phyloP scores from a whole-genome alignment of 75 land plant genomes.

The Gnetum montanum region DNA sequence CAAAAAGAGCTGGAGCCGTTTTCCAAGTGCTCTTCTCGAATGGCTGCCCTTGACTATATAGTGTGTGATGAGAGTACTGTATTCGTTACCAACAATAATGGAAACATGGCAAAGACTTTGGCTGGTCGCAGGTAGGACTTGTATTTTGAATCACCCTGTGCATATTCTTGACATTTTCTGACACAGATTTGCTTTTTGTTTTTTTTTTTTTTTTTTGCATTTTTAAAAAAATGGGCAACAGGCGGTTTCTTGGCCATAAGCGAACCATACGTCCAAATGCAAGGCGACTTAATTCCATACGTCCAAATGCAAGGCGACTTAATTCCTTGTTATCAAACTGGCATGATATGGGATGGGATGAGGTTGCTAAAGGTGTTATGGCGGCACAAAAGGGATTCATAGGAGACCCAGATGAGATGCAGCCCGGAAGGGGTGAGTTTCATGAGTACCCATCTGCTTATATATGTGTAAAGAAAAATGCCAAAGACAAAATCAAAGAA shows the following conservation, averaged over 20 bases:
- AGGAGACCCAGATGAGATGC: constrained; percentile 95
- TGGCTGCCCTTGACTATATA: constrained; percentile 97
- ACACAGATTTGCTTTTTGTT: background rate
- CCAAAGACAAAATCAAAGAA: constrained; percentile 2
- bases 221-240: constrained; percentile 21
- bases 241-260: constrained; percentile 89
- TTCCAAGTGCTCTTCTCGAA: constrained; percentile 71
- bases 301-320: constrained; percentile 84
- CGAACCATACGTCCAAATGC: constrained; percentile 90
- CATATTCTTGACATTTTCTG: no score
- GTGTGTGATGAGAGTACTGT: constrained; percentile 95
- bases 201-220: no score
- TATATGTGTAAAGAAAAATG: constrained; percentile 32
- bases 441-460: constrained; percentile 72
- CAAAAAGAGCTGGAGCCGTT: constrained; percentile 59
- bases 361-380: constrained; percentile 59
- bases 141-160: background rate
- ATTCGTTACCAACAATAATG: constrained; percentile 95
- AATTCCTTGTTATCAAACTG: constrained; percentile 48
- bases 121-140: constrained; percentile 81
- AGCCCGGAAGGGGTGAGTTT: constrained; percentile 77
- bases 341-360: constrained; percentile 59
- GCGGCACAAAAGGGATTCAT: constrained; percentile 73
- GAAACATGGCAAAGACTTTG: constrained; percentile 96
- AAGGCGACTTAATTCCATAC: no score